These are phyloP conservation scores for Neopestalotiopsis rosae DNA, from an alignment of 2,329 filamentous ascomycete genomes.

Conservation along the genomic window DNA sequence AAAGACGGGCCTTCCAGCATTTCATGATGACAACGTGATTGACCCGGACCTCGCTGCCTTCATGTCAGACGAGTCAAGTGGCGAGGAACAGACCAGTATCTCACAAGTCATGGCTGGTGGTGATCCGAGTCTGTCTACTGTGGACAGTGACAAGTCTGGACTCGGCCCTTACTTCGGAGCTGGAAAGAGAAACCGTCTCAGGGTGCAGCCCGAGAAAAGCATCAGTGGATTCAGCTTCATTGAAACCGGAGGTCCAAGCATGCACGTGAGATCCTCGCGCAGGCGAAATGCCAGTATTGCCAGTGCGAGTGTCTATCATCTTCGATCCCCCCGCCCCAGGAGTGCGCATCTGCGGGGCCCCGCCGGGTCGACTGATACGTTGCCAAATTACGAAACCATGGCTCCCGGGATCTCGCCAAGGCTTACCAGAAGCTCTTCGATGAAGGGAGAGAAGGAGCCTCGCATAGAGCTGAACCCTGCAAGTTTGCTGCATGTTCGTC, in stretches of 20 bases:
- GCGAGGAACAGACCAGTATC: constrained; percentile 88
- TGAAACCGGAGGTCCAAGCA: constrained; percentile 67
- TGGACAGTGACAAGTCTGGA: constrained; percentile 76
- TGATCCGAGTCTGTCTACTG: constrained; percentile 66
- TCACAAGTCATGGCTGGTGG: constrained; percentile 76
- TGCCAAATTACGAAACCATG: constrained; percentile 52
- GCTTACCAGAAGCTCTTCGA: constrained; percentile 80
- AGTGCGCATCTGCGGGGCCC: constrained; percentile 57
- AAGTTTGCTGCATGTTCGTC: constrained; percentile 86
- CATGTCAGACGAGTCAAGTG: constrained; percentile 94
- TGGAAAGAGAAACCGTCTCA: constrained; percentile 75
- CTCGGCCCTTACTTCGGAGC: constrained; percentile 76
- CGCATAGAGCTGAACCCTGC: constrained; percentile 86
- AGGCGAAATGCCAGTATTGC: constrained; percentile 85
- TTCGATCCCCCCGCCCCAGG: constrained; percentile 74
- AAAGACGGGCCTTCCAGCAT: constrained; percentile 79
- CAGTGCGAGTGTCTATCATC: constrained; percentile 77
- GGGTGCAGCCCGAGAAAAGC: constrained; percentile 74
- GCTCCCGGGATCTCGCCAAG: constrained; percentile 48
- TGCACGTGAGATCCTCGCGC: constrained; percentile 65
- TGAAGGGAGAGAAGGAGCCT: constrained; percentile 75
- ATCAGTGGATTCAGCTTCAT: constrained; percentile 72
- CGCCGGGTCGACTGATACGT: constrained; percentile 56
- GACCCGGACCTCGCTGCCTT: constrained; percentile 95
- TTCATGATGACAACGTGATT: constrained; percentile 98